Evolutionary conservation across 75 land plant species (phyloP).

Genomic region (Adiantum capillusveneris): DNA sequence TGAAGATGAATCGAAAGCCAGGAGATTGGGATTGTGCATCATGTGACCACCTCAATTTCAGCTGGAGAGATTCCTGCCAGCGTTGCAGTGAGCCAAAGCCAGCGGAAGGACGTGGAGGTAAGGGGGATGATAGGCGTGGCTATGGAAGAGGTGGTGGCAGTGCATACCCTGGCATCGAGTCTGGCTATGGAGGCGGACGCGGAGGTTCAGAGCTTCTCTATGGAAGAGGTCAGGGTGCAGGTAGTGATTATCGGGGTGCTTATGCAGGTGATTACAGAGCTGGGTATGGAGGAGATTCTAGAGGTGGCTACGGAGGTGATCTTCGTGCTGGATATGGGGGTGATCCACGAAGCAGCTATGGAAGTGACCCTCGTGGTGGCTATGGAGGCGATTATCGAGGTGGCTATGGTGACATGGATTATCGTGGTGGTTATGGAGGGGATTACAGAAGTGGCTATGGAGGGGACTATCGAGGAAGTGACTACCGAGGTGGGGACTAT

Average conservation of each 20-base stretch:
- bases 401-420: constrained; percentile 5
- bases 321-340: not conserved
- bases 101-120: constrained; percentile 4
- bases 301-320: not conserved
- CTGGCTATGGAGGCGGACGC: constrained; percentile 11
- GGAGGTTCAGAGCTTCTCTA: constrained; percentile 5
- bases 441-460: no score
- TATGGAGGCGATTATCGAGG: constrained; percentile 8
- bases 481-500: not conserved
- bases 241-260: not conserved
- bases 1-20: constrained; percentile 34
- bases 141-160: not conserved
- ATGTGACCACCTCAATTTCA: constrained; percentile 54
- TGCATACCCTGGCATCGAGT: constrained; percentile 1
- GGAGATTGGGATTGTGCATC: constrained; percentile 65
- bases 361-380: not conserved
- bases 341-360: not conserved
- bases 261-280: no score
- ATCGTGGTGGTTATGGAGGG: no score
- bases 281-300: no score
- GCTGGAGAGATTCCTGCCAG: constrained; percentile 48
- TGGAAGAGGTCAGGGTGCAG: constrained; percentile 4
- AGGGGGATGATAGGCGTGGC: not conserved
- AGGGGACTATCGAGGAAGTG: not conserved
- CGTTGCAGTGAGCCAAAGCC: constrained; percentile 18